Conservation (phyloP, 2,329 filamentous ascomycete species). For the Pseudocercospora fuligena region DNA sequence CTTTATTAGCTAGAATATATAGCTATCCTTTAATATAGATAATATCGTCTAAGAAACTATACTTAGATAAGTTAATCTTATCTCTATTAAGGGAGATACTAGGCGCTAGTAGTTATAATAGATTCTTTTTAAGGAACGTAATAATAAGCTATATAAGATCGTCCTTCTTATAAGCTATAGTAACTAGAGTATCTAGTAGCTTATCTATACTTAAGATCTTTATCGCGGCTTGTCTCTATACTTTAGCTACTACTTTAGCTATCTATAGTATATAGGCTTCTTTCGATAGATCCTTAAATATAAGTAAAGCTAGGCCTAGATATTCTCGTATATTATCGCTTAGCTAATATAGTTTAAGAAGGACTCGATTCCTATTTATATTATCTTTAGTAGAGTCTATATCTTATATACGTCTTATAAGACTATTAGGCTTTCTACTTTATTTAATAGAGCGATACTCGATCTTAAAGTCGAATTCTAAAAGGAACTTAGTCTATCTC, state of each 20-base stretch:
- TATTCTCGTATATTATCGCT: too few relatives aligned
- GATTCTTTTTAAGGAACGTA: too few relatives aligned
- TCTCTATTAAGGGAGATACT: too few relatives aligned
- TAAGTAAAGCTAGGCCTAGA: too few relatives aligned
- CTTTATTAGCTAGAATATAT: not conserved
- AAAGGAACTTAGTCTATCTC: not conserved
- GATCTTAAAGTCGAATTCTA: constrained; percentile 31
- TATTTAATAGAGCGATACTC: constrained; percentile 14
- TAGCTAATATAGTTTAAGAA: too few relatives aligned
- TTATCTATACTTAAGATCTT: not conserved
- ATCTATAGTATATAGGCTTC: too few relatives aligned
- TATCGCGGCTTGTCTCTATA: not conserved
- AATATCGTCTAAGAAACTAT: not conserved
- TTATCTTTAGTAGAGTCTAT: not conserved
- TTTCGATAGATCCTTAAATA: too few relatives aligned
- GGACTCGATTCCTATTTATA: too few relatives aligned
- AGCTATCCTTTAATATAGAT: not conserved
- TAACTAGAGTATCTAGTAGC: not conserved
- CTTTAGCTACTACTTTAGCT: too few relatives aligned
- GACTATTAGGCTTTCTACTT: not conserved
- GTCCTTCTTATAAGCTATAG: too few relatives aligned
- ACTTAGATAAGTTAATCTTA: not conserved
- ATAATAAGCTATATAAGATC: too few relatives aligned
- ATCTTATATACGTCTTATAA: not conserved
- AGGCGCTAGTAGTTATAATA: too few relatives aligned